These are phyloP conservation scores for Colletotrichum falcatum DNA, from an alignment of 2,329 filamentous ascomycete genomes.

Conservation along the genomic window DNA sequence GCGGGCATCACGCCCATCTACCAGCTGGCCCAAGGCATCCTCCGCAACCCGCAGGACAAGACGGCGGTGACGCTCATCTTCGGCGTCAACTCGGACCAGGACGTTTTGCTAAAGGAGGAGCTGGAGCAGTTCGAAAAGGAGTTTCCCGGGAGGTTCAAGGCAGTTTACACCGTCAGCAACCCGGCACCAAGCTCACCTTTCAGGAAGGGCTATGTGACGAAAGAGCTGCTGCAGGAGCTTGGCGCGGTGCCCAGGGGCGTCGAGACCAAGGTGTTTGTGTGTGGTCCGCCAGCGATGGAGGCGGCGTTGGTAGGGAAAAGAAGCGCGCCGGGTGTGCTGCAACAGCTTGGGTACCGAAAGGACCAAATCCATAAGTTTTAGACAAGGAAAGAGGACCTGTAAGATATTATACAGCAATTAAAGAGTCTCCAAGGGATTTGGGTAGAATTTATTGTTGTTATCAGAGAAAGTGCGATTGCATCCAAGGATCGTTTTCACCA, in stretches of 20 bases:
- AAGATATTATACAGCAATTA: background rate
- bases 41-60: conserved; percentile 70
- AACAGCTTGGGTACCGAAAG: conserved; percentile 67
- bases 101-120: conserved; percentile 68
- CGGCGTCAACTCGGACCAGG: conserved; percentile 73
- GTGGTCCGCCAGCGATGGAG: conserved; percentile 77
- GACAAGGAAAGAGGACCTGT: background rate
- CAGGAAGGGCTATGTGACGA: conserved; percentile 68
- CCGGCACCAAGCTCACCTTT: conserved; percentile 55
- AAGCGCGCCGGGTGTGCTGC: conserved; percentile 62
- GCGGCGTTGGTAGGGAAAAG: conserved; percentile 62
- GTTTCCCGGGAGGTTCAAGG: conserved; percentile 67
- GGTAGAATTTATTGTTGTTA: background rate
- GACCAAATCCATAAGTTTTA: conserved; percentile 71
- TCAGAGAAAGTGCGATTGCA: background rate
- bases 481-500: background rate
- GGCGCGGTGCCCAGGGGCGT: conserved; percentile 49
- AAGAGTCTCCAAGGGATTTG: background rate
- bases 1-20: conserved; percentile 80
- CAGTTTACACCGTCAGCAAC: conserved; percentile 68
- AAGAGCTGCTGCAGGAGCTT: conserved; percentile 65
- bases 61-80: conserved; percentile 75
- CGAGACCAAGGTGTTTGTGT: conserved; percentile 73
- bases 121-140: conserved; percentile 64
- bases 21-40: conserved; percentile 71